Evolutionary conservation across 192 early-diverging fungal genomes (phyloP), one percentile per base, ranked within the genome.

Genomic region (Oehlia diaphana): DNA sequence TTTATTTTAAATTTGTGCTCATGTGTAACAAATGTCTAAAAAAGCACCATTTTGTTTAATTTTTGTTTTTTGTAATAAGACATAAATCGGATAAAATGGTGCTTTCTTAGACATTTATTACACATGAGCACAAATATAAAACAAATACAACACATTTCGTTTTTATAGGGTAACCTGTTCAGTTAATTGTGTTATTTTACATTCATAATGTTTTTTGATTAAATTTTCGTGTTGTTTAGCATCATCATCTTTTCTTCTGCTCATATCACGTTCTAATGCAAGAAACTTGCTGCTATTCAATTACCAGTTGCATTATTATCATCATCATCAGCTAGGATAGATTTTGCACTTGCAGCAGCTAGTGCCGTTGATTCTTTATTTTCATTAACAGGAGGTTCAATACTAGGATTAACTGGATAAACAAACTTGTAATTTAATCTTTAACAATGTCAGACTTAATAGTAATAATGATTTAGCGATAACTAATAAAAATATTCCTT

Each of bases 161-260:
- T n/a, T n/a, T n/a, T n/a, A n/a, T n/a, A n/a, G n/a, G n/a, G n/a
- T 58, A 53, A 84, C 72, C 78, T 83, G 72, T 68, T 88, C 84
- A 0, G 66, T 83, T 39, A 86, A 71, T 62, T 84, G 84, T 37
- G 84, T 76, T 23, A 88, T 72, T 72, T 88, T 84, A 42, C 77
- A 62, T 19, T 88, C 84, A 53, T 86, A 88, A 64, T 85, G 83
- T 70, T 86, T 81, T 77, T 86, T 86, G 47, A 88, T 86, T 64
- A 84, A 63, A 28, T 47, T 61, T 67, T 86, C 83, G 0, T 81
- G 81, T 42, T 64, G 21, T 3, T 28, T 78, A 6, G 62, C 79
- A 63, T 73, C 79, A 73, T 35, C 67, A 3, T 80, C 71, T 39
- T 47, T 39, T 35, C 23, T 73, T n/a, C 16, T 39, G 19, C 37